phyloP scores from a whole-genome alignment of 495 filamentous ascomycete genomes.

The Entonaema liquescens region DNA sequence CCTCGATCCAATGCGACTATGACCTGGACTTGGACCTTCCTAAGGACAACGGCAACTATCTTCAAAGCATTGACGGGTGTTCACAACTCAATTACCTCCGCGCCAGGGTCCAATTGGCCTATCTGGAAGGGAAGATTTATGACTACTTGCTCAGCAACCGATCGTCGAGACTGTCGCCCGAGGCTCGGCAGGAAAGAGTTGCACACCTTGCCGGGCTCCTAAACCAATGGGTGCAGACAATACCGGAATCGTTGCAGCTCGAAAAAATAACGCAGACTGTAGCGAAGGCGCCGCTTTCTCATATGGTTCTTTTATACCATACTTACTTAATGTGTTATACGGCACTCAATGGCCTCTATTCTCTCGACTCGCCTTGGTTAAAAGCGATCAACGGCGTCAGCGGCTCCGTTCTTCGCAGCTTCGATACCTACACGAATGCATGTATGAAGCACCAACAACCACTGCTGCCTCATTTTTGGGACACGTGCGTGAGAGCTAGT shows the following conservation, averaged over 20 bases:
- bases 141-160: conserved; percentile 45
- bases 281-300: conserved; percentile 27
- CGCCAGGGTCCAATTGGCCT: conserved; percentile 40
- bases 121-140: conserved; percentile 43
- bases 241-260: conserved; percentile 38
- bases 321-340: conserved; percentile 41
- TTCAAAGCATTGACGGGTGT: conserved; percentile 40
- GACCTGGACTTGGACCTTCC: conserved; percentile 47
- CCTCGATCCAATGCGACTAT: conserved; percentile 42
- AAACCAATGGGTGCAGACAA: conserved; percentile 39
- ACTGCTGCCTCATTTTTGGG: conserved; percentile 38
- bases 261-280: conserved; percentile 32
- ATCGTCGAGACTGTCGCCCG: conserved; percentile 32
- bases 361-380: conserved; percentile 40
- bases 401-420: conserved; percentile 11
- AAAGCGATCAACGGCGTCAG: conserved; percentile 23
- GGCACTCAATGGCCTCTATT: conserved; percentile 43
- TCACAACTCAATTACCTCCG: conserved; percentile 43
- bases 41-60: conserved; percentile 33
- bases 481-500: conserved; percentile 35
- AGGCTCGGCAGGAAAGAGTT: conserved; percentile 34
- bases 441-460: conserved; percentile 32
- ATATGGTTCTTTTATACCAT: conserved; percentile 41
- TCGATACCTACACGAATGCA: conserved; percentile 9
- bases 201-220: conserved; percentile 31